Conservation (phyloP, 257 asterid genomes). For the Nicotiana noctiflora region DNA sequence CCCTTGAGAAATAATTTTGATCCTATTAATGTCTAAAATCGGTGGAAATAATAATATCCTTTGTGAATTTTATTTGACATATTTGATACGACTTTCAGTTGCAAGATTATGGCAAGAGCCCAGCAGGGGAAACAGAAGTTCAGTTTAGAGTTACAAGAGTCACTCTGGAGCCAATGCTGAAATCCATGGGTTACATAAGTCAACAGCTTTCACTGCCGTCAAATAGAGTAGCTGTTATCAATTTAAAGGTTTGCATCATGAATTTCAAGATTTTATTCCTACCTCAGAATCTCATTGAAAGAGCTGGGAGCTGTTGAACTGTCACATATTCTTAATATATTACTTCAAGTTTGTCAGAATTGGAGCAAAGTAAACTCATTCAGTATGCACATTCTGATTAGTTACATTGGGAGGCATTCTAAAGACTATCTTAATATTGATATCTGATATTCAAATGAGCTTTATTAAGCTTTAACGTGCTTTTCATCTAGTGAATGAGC, state of each 20-base stretch:
- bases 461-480: neutral
- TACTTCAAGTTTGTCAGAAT: neutral
- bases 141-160: constrained; percentile 67
- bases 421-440: neutral
- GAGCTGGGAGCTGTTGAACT: neutral
- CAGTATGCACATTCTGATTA: neutral
- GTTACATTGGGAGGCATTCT: constrained; percentile 3
- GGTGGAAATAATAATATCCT: neutral
- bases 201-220: constrained; percentile 65
- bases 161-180: constrained; percentile 77
- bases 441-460: neutral
- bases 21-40: neutral
- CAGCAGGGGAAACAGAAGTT: constrained; percentile 64
- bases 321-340: neutral
- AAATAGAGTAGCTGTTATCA: constrained; percentile 73
- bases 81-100: constrained; percentile 39
- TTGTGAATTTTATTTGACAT: constrained; percentile 22
- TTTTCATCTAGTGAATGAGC: neutral
- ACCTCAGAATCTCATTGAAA: neutral
- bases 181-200: constrained; percentile 69
- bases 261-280: constrained; percentile 8
- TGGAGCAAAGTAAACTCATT: constrained; percentile 3
- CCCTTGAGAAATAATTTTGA: neutral
- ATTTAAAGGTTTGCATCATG: constrained; percentile 49
- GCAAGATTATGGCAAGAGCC: constrained; percentile 64